Evolutionary conservation across 2,329 filamentous ascomycete genomes (phyloP).

Genomic region (Fusarium nisikadoi): DNA sequence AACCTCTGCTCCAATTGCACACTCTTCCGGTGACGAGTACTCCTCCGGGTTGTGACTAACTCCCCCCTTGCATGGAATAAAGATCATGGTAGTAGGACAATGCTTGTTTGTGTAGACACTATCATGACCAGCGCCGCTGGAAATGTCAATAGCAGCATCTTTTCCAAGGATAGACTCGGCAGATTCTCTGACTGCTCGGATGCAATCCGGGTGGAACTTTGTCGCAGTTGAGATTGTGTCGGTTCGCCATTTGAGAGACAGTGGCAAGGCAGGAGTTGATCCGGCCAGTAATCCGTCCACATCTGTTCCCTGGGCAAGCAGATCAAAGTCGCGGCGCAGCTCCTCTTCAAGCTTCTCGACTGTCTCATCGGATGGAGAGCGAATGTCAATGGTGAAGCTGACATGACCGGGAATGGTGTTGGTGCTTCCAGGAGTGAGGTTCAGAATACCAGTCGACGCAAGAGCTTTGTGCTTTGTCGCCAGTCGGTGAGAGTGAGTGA

Average conservation of each 20-base stretch:
- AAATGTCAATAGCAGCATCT: slow-evolving; percentile 45
- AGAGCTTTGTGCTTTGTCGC: slow-evolving; percentile 42
- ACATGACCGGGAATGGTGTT: slow-evolving; percentile 76
- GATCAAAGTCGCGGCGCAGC: slow-evolving; percentile 50
- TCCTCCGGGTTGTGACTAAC: slow-evolving; percentile 46
- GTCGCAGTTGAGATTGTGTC: slow-evolving; percentile 70
- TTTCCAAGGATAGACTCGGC: slow-evolving; percentile 55
- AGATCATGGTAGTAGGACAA: slow-evolving; percentile 50
- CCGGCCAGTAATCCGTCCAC: slow-evolving; percentile 49
- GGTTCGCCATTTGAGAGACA: slow-evolving; percentile 67
- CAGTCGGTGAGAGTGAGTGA: slow-evolving; percentile 42
- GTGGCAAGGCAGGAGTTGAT: slow-evolving; percentile 51
- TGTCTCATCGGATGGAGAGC: slow-evolving; percentile 63
- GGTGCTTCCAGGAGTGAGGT: slow-evolving; percentile 65
- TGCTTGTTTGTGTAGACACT: slow-evolving; percentile 47
- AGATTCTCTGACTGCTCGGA: slow-evolving; percentile 68
- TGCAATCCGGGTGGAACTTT: slow-evolving; percentile 73
- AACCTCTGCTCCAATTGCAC: slow-evolving; percentile 40
- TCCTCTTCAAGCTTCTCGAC: slow-evolving; percentile 64
- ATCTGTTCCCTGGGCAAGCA: slow-evolving; percentile 61
- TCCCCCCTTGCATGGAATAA: slow-evolving; percentile 46
- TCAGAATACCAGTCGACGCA: slow-evolving; percentile 45
- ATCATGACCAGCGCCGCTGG: slow-evolving; percentile 50
- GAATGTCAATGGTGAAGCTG: slow-evolving; percentile 72
- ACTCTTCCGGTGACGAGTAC: slow-evolving; percentile 48